Base-by-base conservation (phyloP, 169 alveolate species). In the Cryptosporidium sp. region DNA sequence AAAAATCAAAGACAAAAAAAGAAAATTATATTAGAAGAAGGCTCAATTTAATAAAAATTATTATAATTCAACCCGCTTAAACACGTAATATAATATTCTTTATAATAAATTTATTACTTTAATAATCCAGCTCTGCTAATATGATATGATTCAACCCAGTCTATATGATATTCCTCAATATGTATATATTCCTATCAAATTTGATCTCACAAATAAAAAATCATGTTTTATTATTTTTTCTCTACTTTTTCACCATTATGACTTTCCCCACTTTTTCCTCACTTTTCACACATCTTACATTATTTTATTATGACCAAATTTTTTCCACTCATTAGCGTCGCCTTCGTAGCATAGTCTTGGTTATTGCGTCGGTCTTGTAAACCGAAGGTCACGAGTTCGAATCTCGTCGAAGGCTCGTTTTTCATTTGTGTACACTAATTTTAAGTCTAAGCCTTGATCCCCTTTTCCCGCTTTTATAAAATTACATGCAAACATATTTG, bases 301-400 rank as follows among this genome's bases (percentile, higher is more conserved):
- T 73, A 73, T 52, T 33, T 37, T 50, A 43, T 26, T 80, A 80
- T 61, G 68, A 80, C 89, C 75, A n/a, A 65, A 21, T 37, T 21
- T 41, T 21, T n/a, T 39, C 9, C n/a, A 21, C 5, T 14, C 12
- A 0, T 8, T 7, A 18, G 9, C 65, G 75, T 41, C 31, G 89
- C 89, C 89, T 80, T 80, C 75, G 89, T 80, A 80, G 89, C 89
- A 80, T 80, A 80, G 89, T 62, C 75, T 80, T 80, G 89, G 89
- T 80, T 59, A 80, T 80, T 80, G 89, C 89, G 89, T 80, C 89
- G 89, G 89, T 80, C 89, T 80, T 80, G 89, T 80, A 80, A 80
- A 80, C 89, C 89, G 89, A 80, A 80, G 89, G 89, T 80, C 89
- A 80, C 89, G 89, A 80, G 89, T 80, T 80, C 89, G 89, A 80